These are phyloP conservation scores for Candida odintsovae DNA, from an alignment of 805 yeast species.

Conservation along the genomic window DNA sequence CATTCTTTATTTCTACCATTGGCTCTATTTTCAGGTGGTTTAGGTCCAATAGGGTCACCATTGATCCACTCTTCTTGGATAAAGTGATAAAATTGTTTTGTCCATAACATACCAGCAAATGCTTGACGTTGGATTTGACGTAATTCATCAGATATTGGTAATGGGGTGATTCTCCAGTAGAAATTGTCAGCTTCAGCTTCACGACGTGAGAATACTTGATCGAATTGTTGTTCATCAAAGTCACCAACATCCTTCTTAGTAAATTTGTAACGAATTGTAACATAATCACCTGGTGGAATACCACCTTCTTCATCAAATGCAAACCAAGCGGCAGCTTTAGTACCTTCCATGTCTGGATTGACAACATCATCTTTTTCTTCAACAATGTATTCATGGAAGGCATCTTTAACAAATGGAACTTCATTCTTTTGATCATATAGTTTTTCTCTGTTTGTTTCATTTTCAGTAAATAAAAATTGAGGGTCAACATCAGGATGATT, in stretches of 20 bases:
- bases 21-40: constrained; percentile 79
- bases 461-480: constrained; percentile 74
- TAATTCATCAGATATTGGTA: constrained; percentile 75
- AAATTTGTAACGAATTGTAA: constrained; percentile 74
- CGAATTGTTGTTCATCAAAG: constrained; percentile 73
- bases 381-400: constrained; percentile 79
- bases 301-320: constrained; percentile 71
- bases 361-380: constrained; percentile 52
- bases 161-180: constrained; percentile 82
- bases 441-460: constrained; percentile 71
- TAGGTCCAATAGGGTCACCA: constrained; percentile 78
- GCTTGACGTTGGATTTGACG: constrained; percentile 89
- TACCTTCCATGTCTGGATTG: constrained; percentile 68
- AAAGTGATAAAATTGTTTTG: constrained; percentile 85
- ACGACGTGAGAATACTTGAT: constrained; percentile 59
- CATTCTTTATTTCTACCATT: constrained; percentile 85
- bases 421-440: constrained; percentile 52
- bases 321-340: constrained; percentile 83
- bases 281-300: constrained; percentile 83
- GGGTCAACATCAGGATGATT: constrained; percentile 66
- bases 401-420: constrained; percentile 73
- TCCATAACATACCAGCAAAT: constrained; percentile 90
- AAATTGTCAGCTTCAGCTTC: constrained; percentile 89
- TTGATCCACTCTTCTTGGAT: constrained; percentile 80
- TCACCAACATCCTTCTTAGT: constrained; percentile 36